phyloP scores from a whole-genome alignment of 768 basidiomycete species.

The Russula sp. region DNA sequence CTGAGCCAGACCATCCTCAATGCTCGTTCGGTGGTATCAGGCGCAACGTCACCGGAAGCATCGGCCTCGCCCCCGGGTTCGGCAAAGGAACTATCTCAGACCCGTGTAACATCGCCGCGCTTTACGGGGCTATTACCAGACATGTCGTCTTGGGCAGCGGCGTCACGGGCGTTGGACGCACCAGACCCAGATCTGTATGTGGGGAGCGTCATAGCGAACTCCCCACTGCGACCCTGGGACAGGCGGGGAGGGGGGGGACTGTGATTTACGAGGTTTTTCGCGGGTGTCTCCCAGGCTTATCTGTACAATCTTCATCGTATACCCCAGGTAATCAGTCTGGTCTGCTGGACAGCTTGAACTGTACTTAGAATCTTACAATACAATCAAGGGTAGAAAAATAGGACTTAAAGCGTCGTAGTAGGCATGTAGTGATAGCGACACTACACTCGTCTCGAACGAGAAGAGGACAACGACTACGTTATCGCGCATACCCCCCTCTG shows the following conservation, averaged over 20 bases:
- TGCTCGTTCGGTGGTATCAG: slow-evolving; percentile 30
- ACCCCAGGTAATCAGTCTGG: not conserved
- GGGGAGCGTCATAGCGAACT: slow-evolving; percentile 12
- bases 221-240: not conserved
- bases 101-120: slow-evolving; percentile 26
- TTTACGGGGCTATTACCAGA: slow-evolving; percentile 31
- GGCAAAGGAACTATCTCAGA: slow-evolving; percentile 23
- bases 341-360: not conserved
- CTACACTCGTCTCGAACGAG: not conserved
- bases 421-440: not conserved
- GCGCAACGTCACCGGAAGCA: slow-evolving; percentile 18
- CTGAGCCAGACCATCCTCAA: slow-evolving; percentile 31
- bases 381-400: not conserved
- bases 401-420: not conserved
- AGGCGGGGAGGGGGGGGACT: not conserved
- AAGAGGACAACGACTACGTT: not conserved
- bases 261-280: not conserved
- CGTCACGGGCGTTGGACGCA: slow-evolving; percentile 26
- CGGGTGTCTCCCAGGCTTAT: not conserved
- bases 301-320: not conserved
- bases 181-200: slow-evolving; percentile 18
- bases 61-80: slow-evolving; percentile 15
- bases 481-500: slow-evolving; percentile 30
- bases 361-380: not conserved
- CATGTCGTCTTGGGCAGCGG: slow-evolving; percentile 34